A percentile compares a stretch with the other conserved stretches of the same genome.
Evolutionary conservation across 2,329 filamentous ascomycete genomes (phyloP).

Genomic region (Thyridium curvatum): DNA sequence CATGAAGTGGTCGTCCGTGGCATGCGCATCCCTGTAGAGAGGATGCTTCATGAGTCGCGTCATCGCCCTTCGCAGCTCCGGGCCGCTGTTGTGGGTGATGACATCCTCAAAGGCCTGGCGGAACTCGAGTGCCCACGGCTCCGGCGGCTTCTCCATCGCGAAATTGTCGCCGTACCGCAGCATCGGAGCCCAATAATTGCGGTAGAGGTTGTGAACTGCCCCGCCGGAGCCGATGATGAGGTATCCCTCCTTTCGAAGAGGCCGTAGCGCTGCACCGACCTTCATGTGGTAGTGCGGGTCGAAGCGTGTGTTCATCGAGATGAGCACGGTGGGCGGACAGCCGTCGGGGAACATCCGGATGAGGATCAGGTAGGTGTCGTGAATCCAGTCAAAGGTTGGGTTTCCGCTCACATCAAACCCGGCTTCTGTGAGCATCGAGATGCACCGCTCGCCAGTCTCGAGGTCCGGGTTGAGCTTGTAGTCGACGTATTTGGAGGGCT

Average conservation of each 20-base stretch:
- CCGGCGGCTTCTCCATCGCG: constrained; percentile 51
- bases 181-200: constrained; percentile 62
- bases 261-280: constrained; percentile 50
- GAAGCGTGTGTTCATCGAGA: constrained; percentile 29
- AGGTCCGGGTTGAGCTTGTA: constrained; percentile 59
- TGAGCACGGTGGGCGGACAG: constrained; percentile 60
- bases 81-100: constrained; percentile 38
- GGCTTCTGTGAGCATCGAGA: constrained; percentile 38
- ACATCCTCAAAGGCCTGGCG: constrained; percentile 58
- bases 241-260: constrained; percentile 41
- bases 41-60: constrained; percentile 64
- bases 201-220: constrained; percentile 64
- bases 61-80: constrained; percentile 44
- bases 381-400: constrained; percentile 61
- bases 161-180: constrained; percentile 57
- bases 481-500: constrained; percentile 56
- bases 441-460: constrained; percentile 38
- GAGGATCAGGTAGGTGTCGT: constrained; percentile 63
- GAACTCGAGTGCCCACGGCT: constrained; percentile 57
- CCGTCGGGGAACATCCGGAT: constrained; percentile 61
- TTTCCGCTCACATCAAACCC: constrained; percentile 51
- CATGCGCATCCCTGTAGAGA: constrained; percentile 58
- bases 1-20: constrained; percentile 67
- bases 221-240: constrained; percentile 55
- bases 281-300: constrained; percentile 39